These are phyloP conservation scores for Cordyceps cateniannulata DNA, from an alignment of 2,329 filamentous ascomycete species.

Conservation along the genomic window DNA sequence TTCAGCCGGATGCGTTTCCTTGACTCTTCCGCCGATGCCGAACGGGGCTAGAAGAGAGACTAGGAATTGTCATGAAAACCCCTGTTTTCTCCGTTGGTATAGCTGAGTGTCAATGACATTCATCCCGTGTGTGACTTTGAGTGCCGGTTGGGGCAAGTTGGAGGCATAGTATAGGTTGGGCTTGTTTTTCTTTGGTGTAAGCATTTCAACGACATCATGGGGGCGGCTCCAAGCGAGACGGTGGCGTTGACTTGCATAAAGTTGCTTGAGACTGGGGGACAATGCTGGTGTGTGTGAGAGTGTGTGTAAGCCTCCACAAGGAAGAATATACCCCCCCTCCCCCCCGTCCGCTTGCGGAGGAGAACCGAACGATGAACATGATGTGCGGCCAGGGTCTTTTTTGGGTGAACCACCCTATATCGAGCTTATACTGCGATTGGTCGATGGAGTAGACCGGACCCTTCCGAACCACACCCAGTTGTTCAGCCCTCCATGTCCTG, in stretches of 20 bases:
- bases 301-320: neutral
- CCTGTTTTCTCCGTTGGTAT: neutral
- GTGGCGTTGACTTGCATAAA: no score
- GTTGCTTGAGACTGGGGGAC: no score
- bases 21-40: neutral
- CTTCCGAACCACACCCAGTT: neutral
- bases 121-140: no score
- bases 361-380: neutral
- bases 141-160: no score
- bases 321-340: neutral
- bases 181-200: no score
- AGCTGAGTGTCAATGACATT: no score
- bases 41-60: neutral
- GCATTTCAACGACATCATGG: no score
- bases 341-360: neutral
- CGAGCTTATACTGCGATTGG: neutral
- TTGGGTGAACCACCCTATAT: neutral
- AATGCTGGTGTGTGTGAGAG: no score
- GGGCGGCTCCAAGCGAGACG: no score
- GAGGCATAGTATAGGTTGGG: no score
- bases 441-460: neutral
- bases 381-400: neutral
- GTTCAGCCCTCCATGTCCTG: neutral
- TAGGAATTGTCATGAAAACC: neutral
- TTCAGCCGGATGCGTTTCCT: neutral